A percentile compares a stretch with the other conserved stretches of the same genome.
Evolutionary conservation across 257 asterid species (phyloP).

Genomic region (Solanum acaule): DNA sequence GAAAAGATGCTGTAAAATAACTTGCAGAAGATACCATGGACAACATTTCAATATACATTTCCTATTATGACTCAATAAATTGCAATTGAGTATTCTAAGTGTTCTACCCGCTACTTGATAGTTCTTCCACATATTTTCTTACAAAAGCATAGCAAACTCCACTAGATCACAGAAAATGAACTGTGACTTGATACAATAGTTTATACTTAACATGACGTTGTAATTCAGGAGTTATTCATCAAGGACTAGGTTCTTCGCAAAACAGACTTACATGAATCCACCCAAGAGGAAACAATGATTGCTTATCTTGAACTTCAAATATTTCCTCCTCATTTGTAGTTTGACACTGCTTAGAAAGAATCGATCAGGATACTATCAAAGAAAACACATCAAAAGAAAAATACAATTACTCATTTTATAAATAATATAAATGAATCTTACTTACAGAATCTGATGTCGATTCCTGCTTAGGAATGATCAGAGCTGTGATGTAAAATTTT

Average conservation of each 20-base stretch:
- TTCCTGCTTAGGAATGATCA: constrained; percentile 95
- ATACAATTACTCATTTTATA: neutral
- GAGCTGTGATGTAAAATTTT: constrained; percentile 73
- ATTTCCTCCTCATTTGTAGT: constrained; percentile 95
- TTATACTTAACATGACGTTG: neutral
- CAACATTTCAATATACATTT: neutral
- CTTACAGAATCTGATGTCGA: constrained; percentile 95
- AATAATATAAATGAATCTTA: neutral
- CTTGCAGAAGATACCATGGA: neutral
- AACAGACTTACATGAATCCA: constrained; percentile 85
- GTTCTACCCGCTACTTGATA: neutral
- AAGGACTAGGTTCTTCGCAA: neutral
- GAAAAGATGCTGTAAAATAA: neutral
- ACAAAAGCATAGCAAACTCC: neutral
- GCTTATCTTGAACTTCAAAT: constrained; percentile 96
- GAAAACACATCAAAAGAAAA: neutral
- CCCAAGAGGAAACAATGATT: constrained; percentile 74
- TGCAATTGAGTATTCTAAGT: neutral
- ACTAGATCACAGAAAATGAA: neutral
- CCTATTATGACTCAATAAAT: neutral
- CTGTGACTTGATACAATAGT: neutral
- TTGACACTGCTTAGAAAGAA: constrained; percentile 62
- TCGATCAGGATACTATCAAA: neutral
- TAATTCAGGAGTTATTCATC: neutral
- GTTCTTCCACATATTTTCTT: neutral